Evolutionary conservation across 2,329 filamentous ascomycete genomes (phyloP).

Genomic region (Hymenoscyphus scutula): DNA sequence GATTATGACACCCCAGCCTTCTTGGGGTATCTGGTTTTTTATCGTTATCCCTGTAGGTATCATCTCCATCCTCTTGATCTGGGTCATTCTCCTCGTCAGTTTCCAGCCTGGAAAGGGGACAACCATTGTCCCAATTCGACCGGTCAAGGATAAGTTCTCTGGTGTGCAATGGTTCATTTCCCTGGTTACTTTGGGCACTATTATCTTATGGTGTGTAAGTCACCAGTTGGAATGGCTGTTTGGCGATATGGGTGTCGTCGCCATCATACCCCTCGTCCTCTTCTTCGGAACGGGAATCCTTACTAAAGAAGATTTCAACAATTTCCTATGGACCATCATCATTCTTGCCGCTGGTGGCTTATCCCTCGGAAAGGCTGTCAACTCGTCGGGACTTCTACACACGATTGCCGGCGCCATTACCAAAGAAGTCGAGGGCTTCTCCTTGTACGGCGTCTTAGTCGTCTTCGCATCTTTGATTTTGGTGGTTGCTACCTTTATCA

Average conservation of each 20-base stretch:
- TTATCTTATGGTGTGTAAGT: conserved; percentile 86
- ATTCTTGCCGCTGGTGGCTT: conserved; percentile 93
- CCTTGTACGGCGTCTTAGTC: conserved; percentile 80
- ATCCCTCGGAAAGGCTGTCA: conserved; percentile 89
- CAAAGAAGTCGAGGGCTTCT: conserved; percentile 68
- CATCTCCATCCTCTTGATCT: conserved; percentile 83
- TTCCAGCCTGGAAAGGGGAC: conserved; percentile 85
- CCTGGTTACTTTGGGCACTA: conserved; percentile 77
- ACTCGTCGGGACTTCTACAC: conserved; percentile 85
- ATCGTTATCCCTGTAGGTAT: conserved; percentile 90
- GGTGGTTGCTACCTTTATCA: conserved; percentile 95
- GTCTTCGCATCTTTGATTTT: conserved; percentile 83
- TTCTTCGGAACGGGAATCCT: conserved; percentile 97
- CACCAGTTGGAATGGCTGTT: conserved; percentile 86
- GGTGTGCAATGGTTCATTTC: conserved; percentile 93
- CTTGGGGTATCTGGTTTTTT: conserved; percentile 97
- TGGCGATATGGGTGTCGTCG: conserved; percentile 97
- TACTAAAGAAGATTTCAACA: conserved; percentile 99
- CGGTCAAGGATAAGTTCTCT: conserved; percentile 83
- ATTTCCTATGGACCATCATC: conserved; percentile 99
- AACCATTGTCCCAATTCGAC: conserved; percentile 86
- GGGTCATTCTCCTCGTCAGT: conserved; percentile 77
- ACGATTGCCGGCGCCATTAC: conserved; percentile 82
- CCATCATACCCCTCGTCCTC: conserved; percentile 89
- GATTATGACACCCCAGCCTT: conserved; percentile 89